Percentiles rank a stretch among this genome's conserved stretches.
Conservation (phyloP, 148 eudicot species). For the Silene conica region DNA sequence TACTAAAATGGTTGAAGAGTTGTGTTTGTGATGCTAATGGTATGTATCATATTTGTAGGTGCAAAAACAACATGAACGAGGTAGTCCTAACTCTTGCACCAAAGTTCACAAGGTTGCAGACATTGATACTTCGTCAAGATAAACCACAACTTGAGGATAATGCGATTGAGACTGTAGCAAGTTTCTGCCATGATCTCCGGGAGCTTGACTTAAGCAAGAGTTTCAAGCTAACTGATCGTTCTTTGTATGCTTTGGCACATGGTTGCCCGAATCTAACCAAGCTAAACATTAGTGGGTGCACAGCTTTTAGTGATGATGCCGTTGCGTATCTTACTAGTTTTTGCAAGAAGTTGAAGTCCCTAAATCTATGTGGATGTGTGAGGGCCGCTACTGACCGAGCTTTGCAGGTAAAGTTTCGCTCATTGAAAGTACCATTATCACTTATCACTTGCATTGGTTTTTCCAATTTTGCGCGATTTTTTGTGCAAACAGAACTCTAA, state of each 20-base stretch:
- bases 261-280: slow-evolving; percentile 74
- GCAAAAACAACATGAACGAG: slow-evolving; percentile 76
- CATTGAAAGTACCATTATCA: not conserved
- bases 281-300: slow-evolving; percentile 84
- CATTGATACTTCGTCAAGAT: slow-evolving; percentile 72
- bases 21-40: not conserved
- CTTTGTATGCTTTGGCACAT: slow-evolving; percentile 73
- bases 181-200: slow-evolving; percentile 62
- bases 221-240: slow-evolving; percentile 79
- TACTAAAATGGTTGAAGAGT: too few species aligned
- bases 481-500: not conserved
- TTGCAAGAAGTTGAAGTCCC: slow-evolving; percentile 61
- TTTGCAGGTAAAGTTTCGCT: slow-evolving; percentile 50
- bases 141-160: slow-evolving; percentile 77
- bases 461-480: not conserved
- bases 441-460: not conserved
- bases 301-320: slow-evolving; percentile 69
- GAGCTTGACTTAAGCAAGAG: slow-evolving; percentile 94
- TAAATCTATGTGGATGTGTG: slow-evolving; percentile 95
- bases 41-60: slow-evolving; percentile 42
- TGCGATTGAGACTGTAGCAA: slow-evolving; percentile 67
- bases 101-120: slow-evolving; percentile 68
- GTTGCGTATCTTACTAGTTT: slow-evolving; percentile 53
- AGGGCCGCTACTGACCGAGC: slow-evolving; percentile 82
- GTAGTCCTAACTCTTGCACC: slow-evolving; percentile 73